A percentile compares a stretch with the other conserved stretches of the same genome.
Evolutionary conservation across 768 basidiomycete genomes (phyloP).

Genomic region (Clitopilus hobsonii): DNA sequence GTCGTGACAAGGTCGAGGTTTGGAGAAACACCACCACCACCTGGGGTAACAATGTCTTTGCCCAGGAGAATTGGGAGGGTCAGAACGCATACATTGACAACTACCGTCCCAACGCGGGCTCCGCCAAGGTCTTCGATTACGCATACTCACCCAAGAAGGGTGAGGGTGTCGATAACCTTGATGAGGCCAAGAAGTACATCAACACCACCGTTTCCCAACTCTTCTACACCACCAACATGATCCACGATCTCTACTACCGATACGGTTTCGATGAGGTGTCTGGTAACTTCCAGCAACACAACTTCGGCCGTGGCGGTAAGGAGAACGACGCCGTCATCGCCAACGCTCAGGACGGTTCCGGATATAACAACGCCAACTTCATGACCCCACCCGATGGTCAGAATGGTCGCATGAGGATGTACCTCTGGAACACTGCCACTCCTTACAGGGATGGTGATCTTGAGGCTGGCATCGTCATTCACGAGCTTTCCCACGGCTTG

Average conservation of each 20-base stretch:
- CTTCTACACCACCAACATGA: constrained; percentile 82
- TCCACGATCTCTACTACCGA: constrained; percentile 81
- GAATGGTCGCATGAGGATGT: constrained; percentile 94
- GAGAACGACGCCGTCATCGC: constrained; percentile 90
- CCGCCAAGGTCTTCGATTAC: constrained; percentile 59
- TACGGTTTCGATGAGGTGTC: constrained; percentile 90
- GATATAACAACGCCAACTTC: constrained; percentile 91
- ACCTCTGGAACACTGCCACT: constrained; percentile 87
- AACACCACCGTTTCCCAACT: constrained; percentile 84
- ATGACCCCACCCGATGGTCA: constrained; percentile 82
- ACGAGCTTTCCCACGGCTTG: constrained; percentile 84
- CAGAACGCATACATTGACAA: constrained; percentile 62
- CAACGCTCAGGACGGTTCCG: constrained; percentile 93
- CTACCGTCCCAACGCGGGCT: constrained; percentile 71
- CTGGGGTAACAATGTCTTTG: constrained; percentile 88
- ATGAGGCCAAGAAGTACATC: constrained; percentile 77
- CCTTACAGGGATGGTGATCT: constrained; percentile 95
- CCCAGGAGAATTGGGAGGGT: constrained; percentile 92
- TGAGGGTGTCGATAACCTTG: constrained; percentile 50
- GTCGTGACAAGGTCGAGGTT: constrained; percentile 22
- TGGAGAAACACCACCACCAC: constrained; percentile 75
- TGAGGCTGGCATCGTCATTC: constrained; percentile 96
- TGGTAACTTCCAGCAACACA: constrained; percentile 98
- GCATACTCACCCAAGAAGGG: constrained; percentile 66
- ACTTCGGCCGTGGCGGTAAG: constrained; percentile 86